Percentiles rank a stretch among this genome's conserved stretches.
These are phyloP conservation scores for Aspergillus texensis DNA, from an alignment of 2,329 filamentous ascomycete species.

Conservation along the genomic window DNA sequence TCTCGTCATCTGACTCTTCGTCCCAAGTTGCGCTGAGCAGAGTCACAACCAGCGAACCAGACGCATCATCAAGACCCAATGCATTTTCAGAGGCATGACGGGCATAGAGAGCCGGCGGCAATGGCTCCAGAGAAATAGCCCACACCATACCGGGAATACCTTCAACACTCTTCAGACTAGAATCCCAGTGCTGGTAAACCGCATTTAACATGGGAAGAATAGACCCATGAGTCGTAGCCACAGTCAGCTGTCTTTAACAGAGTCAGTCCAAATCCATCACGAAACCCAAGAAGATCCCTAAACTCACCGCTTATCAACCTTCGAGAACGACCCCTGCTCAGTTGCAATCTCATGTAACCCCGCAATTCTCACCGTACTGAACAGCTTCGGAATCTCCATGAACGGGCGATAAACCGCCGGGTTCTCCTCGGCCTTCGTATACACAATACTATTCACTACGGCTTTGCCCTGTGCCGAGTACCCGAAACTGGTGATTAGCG, in stretches of 20 bases:
- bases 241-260: neutral
- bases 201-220: neutral
- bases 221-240: neutral
- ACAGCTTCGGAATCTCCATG: neutral
- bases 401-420: neutral
- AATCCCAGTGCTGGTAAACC: neutral
- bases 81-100: neutral
- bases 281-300: rapidly evolving
- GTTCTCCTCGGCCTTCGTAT: neutral
- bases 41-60: neutral
- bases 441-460: neutral
- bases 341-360: neutral
- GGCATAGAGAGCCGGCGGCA: neutral
- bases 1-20: neutral
- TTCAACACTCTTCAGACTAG: neutral
- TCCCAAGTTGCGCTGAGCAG: neutral
- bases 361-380: neutral
- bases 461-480: neutral
- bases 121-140: neutral
- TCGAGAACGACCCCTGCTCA: neutral
- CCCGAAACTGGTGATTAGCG: neutral
- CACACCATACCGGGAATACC: neutral
- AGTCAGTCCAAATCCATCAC: neutral
- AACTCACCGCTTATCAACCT: neutral
- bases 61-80: neutral